Conservation (phyloP, 768 basidiomycete genomes). For the Rhodotorula babjevae region DNA sequence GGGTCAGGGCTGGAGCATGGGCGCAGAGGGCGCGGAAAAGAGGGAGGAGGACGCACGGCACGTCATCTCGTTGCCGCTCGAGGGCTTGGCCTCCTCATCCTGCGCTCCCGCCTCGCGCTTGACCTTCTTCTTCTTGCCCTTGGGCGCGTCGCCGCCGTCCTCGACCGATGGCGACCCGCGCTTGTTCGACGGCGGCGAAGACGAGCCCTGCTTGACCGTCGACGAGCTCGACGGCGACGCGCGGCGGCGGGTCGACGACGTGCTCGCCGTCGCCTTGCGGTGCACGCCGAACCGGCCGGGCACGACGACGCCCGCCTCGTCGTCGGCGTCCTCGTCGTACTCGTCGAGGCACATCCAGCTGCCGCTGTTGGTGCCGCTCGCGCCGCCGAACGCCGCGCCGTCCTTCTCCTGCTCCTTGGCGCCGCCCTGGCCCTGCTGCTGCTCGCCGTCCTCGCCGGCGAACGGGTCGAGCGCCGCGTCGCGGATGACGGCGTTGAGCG, state of each 20-base stretch:
- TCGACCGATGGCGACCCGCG: neutral
- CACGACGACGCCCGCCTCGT: no score
- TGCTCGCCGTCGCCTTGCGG: no score
- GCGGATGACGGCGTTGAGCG: slow-evolving; percentile 12
- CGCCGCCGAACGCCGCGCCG: slow-evolving; percentile 1
- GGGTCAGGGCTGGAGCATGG: no score
- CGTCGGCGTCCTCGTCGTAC: neutral
- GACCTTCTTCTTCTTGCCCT: neutral
- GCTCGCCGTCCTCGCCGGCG: neutral
- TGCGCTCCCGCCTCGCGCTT: neutral
- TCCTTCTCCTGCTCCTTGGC: neutral
- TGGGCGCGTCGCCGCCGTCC: neutral
- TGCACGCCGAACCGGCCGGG: no score
- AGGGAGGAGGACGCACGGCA: neutral
- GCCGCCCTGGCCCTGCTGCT: neutral
- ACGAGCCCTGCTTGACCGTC: no score
- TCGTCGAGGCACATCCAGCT: slow-evolving; percentile 8
- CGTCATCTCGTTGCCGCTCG: neutral
- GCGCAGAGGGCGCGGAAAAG: neutral
- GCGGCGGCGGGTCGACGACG: neutral
- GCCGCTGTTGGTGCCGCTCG: neutral
- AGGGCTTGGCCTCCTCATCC: neutral
- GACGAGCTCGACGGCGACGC: neutral
- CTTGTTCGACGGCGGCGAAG: neutral
- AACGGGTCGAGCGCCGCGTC: slow-evolving; percentile 6